Percentiles rank a stretch among this genome's conserved stretches.
Evolutionary conservation across 768 basidiomycete species (phyloP).

Genomic region (Amanita phalloides): DNA sequence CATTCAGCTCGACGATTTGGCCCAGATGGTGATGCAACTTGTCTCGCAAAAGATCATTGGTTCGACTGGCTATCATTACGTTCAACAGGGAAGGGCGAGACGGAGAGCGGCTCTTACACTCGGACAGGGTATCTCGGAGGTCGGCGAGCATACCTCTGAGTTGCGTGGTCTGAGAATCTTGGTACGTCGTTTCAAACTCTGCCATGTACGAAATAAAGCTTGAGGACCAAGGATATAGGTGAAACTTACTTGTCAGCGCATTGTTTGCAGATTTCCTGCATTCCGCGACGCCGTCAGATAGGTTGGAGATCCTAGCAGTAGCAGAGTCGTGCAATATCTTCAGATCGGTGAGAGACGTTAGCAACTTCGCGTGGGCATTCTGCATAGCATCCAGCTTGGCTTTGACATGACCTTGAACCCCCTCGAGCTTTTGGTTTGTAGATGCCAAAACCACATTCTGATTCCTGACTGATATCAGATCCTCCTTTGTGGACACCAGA

Average conservation of each 20-base stretch:
- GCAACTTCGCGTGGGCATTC: conserved; percentile 1
- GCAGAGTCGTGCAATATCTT: conserved; percentile 8
- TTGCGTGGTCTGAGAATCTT: neutral
- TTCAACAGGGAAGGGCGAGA: neutral
- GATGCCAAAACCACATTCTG: neutral
- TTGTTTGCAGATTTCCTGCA: neutral
- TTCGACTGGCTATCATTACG: conserved; percentile 20
- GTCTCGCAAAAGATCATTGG: conserved; percentile 27
- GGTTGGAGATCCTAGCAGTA: neutral
- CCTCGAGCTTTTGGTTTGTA: neutral
- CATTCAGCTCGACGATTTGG: conserved; percentile 21
- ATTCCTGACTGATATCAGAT: neutral
- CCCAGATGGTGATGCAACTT: conserved; percentile 23
- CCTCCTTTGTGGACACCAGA: neutral
- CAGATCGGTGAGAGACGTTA: conserved; percentile 6
- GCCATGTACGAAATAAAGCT: neutral
- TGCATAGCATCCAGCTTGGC: neutral
- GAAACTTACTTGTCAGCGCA: neutral
- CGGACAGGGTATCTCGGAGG: conserved; percentile 9
- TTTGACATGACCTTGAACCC: neutral
- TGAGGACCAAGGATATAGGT: neutral
- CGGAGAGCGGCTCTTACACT: conserved; percentile 13
- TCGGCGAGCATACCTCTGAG: neutral
- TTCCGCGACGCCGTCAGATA: neutral
- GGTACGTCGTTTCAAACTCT: neutral